phyloP scores from a whole-genome alignment of 2,329 filamentous ascomycete species.

The Arthrobotrys entomopaga region DNA sequence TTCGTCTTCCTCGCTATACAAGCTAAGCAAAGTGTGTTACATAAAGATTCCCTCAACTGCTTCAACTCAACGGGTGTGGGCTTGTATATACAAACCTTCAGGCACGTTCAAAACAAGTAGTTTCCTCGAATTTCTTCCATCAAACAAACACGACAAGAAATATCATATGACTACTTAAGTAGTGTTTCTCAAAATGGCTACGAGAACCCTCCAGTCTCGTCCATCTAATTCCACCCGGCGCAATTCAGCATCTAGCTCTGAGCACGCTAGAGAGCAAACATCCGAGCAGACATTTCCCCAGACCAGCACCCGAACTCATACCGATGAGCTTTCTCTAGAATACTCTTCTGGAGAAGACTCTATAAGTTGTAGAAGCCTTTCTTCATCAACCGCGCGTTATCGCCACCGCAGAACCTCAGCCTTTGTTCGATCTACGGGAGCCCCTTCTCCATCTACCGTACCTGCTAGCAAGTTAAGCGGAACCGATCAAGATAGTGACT shows the following conservation, averaged over 20 bases:
- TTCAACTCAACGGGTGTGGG: too few relatives aligned
- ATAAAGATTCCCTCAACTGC: too few relatives aligned
- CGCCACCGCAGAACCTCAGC: too few relatives aligned
- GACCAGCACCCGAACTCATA: background rate
- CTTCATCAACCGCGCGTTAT: background rate
- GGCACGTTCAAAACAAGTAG: too few relatives aligned
- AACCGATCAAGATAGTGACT: background rate
- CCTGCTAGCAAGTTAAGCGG: background rate
- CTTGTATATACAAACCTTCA: too few relatives aligned
- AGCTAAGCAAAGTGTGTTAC: too few relatives aligned
- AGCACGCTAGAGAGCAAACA: background rate
- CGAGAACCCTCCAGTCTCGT: background rate
- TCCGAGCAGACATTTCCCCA: background rate
- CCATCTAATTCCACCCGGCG: background rate
- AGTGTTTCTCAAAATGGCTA: background rate
- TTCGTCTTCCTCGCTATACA: too few relatives aligned
- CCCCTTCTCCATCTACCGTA: constrained; percentile 13
- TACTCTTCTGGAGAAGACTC: background rate
- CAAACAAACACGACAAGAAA: too few relatives aligned
- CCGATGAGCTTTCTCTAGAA: background rate
- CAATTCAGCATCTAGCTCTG: background rate
- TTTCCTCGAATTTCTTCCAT: too few relatives aligned
- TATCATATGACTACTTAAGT: too few relatives aligned
- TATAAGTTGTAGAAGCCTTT: background rate
- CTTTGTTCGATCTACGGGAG: constrained; percentile 23